A percentile compares a stretch with the other conserved stretches of the same genome.
Conservation (phyloP, 73 alveolate genomes). For the Paramecium bursaria region DNA sequence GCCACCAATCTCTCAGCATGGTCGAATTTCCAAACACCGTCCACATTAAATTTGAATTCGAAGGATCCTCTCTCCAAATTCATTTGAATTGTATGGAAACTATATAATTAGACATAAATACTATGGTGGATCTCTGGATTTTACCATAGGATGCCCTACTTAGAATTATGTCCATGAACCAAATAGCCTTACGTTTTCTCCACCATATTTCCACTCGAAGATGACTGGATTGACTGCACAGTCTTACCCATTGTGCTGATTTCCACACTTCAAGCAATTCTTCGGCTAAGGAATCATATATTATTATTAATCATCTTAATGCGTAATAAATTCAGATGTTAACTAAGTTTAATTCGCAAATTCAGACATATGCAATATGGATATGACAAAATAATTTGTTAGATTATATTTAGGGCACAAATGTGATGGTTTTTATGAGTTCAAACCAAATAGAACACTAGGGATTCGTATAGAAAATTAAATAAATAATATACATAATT, state of each 20-base stretch:
- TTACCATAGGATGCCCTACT: constrained; percentile 36
- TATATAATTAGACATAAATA: neutral
- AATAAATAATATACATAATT: no score
- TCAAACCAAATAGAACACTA: no score
- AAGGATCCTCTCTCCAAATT: constrained; percentile 61
- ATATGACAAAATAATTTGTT: no score
- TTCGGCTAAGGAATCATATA: no score
- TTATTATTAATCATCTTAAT: no score
- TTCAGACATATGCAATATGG: no score
- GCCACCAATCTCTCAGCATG: constrained; percentile 43
- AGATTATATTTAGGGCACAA: no score
- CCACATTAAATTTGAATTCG: constrained; percentile 70
- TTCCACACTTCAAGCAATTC: constrained; percentile 47
- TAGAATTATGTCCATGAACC: constrained; percentile 55
- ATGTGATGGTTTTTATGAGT: no score
- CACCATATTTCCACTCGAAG: constrained; percentile 53
- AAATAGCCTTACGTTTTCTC: neutral
- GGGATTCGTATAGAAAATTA: no score
- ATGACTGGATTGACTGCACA: constrained; percentile 49
- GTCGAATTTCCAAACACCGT: constrained; percentile 75
- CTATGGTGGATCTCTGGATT: constrained; percentile 57
- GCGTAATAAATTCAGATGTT: no score
- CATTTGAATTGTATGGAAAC: constrained; percentile 50
- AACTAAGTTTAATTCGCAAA: no score
- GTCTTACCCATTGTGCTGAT: constrained; percentile 43